A percentile compares a stretch with the other conserved stretches of the same genome.
These are phyloP conservation scores for Rauvolfia tetraphylla DNA, from an alignment of 257 asterid species.

Conservation along the genomic window DNA sequence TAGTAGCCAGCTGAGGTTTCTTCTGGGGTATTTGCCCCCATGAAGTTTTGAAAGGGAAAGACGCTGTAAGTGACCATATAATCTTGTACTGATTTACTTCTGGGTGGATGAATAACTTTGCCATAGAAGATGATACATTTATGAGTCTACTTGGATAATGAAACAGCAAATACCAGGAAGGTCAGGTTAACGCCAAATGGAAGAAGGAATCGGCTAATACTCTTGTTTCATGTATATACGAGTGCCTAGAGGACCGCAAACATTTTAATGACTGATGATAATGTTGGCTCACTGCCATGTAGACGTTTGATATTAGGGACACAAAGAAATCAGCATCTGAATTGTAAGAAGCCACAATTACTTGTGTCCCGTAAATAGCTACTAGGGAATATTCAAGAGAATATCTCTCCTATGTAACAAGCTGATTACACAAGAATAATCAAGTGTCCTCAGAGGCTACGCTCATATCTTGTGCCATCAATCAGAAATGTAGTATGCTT, in stretches of 20 bases:
- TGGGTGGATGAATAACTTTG: not conserved
- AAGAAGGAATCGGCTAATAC: not conserved
- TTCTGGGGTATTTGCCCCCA: too few species aligned
- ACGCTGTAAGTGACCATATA: not conserved
- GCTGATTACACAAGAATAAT: not conserved
- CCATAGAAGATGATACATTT: not conserved
- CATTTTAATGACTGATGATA: not conserved
- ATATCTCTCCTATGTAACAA: not conserved
- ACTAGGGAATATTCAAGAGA: not conserved
- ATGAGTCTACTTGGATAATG: not conserved
- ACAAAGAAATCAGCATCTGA: not conserved
- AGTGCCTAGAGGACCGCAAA: not conserved
- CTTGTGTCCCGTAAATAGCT: not conserved
- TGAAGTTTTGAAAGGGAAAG: not conserved
- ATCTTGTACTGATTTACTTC: not conserved
- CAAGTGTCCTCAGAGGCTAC: not conserved
- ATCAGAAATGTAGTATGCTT: not conserved
- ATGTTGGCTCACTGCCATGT: not conserved
- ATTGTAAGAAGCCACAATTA: not conserved
- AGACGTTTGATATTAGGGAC: not conserved
- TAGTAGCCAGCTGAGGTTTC: too few species aligned
- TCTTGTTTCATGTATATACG: not conserved
- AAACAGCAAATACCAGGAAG: too few species aligned
- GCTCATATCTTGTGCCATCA: not conserved
- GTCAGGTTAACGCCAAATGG: not conserved